phyloP scores from a whole-genome alignment of 1,284 basidiomycete species.

The Melampsora larici-populina region DNA sequence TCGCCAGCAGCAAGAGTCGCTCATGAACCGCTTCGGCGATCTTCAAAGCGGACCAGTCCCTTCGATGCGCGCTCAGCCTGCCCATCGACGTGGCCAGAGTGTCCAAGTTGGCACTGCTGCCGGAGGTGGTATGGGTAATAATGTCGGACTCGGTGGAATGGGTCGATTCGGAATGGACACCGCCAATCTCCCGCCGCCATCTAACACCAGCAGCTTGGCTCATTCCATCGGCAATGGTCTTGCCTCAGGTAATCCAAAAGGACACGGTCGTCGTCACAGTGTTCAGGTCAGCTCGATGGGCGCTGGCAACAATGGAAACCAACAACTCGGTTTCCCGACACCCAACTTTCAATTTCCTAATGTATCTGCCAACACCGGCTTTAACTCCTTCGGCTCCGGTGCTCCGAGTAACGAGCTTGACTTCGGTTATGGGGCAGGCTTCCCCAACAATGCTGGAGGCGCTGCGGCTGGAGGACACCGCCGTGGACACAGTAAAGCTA shows the following conservation, averaged over 20 bases:
- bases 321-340: constrained; percentile 23
- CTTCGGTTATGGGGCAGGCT: constrained; percentile 57
- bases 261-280: constrained; percentile 87
- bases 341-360: constrained; percentile 47
- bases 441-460: constrained; percentile 72
- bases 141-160: constrained; percentile 28
- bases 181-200: constrained; percentile 45
- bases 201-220: not conserved
- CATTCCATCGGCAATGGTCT: constrained; percentile 41
- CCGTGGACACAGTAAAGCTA: constrained; percentile 45
- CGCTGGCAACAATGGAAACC: constrained; percentile 49
- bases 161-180: constrained; percentile 43
- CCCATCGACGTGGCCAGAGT: constrained; percentile 45
- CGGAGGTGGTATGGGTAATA: constrained; percentile 53
- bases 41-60: constrained; percentile 1
- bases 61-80: constrained; percentile 35
- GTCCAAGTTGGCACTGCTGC: constrained; percentile 40
- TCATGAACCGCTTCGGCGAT: constrained; percentile 54
- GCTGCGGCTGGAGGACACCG: constrained; percentile 57
- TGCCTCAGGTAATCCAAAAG: constrained; percentile 57
- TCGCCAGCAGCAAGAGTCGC: constrained; percentile 55
- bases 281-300: constrained; percentile 67
- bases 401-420: constrained; percentile 36
- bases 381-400: constrained; percentile 21
- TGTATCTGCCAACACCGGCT: constrained; percentile 50